These are phyloP conservation scores for Tolypocladium amazonense DNA, from an alignment of 2,329 filamentous ascomycete genomes.

Conservation along the genomic window DNA sequence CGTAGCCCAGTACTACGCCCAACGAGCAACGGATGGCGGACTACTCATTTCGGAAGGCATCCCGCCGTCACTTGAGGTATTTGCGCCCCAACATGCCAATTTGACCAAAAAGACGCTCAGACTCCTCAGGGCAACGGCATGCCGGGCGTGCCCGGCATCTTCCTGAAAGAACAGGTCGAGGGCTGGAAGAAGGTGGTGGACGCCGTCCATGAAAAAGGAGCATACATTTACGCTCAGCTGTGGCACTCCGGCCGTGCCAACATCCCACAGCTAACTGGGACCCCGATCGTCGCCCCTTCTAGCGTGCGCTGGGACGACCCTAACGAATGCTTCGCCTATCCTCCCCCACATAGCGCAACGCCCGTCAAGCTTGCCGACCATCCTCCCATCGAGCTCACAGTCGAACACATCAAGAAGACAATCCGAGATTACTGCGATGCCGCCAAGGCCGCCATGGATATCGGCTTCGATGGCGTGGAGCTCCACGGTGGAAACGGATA, in stretches of 20 bases:
- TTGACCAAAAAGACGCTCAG: neutral
- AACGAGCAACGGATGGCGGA: constrained; percentile 29
- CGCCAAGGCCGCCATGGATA: neutral
- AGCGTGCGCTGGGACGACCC: neutral
- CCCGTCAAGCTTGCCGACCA: neutral
- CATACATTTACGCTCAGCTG: neutral
- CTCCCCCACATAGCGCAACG: neutral
- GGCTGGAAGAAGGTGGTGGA: neutral
- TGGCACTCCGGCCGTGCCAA: neutral
- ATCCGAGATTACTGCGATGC: neutral
- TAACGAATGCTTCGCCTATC: neutral
- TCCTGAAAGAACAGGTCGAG: neutral
- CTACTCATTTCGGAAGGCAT: constrained; percentile 34
- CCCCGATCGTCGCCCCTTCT: neutral
- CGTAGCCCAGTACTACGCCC: constrained; percentile 30
- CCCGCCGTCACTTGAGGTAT: constrained; percentile 31
- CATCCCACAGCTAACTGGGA: neutral
- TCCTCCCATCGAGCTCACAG: neutral
- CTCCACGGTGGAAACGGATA: neutral
- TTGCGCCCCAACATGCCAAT: constrained; percentile 23
- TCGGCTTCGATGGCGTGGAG: neutral
- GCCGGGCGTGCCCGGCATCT: neutral
- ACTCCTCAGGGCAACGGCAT: neutral
- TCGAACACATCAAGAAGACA: neutral
- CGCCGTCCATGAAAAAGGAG: neutral